These are phyloP conservation scores for Quercus bicolor DNA, from an alignment of 306 rosid species.

Conservation along the genomic window DNA sequence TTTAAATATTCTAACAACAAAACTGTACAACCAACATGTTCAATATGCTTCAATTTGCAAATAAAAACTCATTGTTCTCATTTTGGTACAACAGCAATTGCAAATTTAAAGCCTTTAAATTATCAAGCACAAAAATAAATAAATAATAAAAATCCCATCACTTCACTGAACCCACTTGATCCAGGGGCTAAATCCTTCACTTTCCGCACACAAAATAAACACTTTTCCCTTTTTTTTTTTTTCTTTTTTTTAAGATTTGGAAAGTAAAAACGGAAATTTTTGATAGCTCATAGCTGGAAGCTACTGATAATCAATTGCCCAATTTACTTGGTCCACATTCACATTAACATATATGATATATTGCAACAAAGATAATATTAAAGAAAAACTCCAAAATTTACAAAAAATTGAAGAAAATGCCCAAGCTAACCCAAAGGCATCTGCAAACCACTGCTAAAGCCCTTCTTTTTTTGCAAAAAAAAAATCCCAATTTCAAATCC, in stretches of 20 bases:
- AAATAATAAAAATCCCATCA: too few species aligned
- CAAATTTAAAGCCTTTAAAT: not conserved
- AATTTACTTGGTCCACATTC: not conserved
- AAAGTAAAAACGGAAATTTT: not conserved
- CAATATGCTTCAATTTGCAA: not conserved
- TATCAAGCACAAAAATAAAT: not conserved
- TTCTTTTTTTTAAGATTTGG: not conserved
- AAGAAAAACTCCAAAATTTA: not conserved
- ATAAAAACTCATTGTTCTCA: not conserved
- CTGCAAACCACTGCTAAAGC: not conserved
- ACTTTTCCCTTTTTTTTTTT: not conserved
- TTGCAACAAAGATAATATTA: not conserved
- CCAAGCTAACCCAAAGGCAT: not conserved
- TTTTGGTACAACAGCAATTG: not conserved
- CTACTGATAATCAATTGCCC: not conserved
- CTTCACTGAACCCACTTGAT: too few species aligned
- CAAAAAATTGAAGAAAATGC: constrained; percentile 17
- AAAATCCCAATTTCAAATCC: constrained; percentile 10
- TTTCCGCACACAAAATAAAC: not conserved
- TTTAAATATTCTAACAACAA: not conserved
- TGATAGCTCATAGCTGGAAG: not conserved
- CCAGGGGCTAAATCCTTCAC: not conserved
- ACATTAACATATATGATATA: not conserved
- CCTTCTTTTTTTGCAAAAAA: too few species aligned
- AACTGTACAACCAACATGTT: not conserved